Percentiles rank a stretch among this genome's conserved stretches.
Evolutionary conservation across 306 rosid genomes (phyloP).

Genomic region (Acacia crassicarpa): DNA sequence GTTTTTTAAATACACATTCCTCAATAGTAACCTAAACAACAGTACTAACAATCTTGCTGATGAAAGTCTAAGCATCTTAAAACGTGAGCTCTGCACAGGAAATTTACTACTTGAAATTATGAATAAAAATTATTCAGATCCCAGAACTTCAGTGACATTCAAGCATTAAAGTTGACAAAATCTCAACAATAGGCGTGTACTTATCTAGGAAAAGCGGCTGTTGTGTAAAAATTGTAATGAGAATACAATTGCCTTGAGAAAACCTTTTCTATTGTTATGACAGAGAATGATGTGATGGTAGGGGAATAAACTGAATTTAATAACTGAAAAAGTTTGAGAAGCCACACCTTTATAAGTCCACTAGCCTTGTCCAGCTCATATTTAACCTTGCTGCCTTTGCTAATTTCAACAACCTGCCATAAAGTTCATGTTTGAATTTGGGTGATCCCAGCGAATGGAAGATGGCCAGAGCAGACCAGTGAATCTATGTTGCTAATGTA

Average conservation of each 20-base stretch:
- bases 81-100: not conserved
- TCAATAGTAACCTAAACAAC: not conserved
- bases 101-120: not conserved
- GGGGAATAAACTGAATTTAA: conserved; percentile 23
- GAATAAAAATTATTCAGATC: not conserved
- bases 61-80: not conserved
- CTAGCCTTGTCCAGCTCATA: conserved; percentile 88
- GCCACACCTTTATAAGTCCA: conserved; percentile 85
- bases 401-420: conserved; percentile 87
- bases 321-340: conserved; percentile 7
- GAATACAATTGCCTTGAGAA: not conserved
- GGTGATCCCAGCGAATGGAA: conserved; percentile 11
- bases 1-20: not conserved
- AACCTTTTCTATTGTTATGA: not conserved
- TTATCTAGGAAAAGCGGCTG: too few relatives aligned
- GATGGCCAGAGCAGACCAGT: conserved; percentile 12
- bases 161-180: conserved; percentile 4
- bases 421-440: conserved; percentile 31
- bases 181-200: not conserved
- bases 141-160: not conserved
- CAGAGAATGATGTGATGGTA: conserved; percentile 14
- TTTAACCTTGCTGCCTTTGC: conserved; percentile 95
- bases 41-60: conserved; percentile 6
- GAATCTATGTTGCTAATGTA: conserved; percentile 12
- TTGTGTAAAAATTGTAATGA: not conserved